phyloP scores from a whole-genome alignment of 2,329 filamentous ascomycete species.

The Penicillium polonicum region DNA sequence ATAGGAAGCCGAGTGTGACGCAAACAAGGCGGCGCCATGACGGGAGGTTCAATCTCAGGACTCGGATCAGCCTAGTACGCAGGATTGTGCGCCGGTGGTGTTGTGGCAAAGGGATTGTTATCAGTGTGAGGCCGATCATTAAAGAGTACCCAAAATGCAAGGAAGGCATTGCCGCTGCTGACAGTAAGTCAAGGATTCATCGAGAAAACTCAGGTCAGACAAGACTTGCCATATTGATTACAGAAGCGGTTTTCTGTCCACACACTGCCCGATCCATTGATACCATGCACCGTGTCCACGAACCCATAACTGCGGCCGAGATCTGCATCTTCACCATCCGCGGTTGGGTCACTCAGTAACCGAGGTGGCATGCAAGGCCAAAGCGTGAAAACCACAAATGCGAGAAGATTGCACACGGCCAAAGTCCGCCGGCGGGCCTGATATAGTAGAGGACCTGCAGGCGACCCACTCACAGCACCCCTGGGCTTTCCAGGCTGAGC shows the following conservation, averaged over 20 bases:
- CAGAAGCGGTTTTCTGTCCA: conserved; percentile 73
- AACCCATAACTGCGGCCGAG: conserved; percentile 62
- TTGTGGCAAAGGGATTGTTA: conserved; percentile 61
- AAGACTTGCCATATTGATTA: conserved; percentile 66
- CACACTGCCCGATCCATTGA: conserved; percentile 62
- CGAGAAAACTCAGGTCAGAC: neutral
- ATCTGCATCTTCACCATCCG: conserved; percentile 55
- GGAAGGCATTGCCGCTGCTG: conserved; percentile 67
- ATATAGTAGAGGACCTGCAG: conserved; percentile 54
- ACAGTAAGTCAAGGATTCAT: neutral
- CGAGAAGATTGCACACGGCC: conserved; percentile 59
- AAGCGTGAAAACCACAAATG: conserved; percentile 58
- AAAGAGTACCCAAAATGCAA: conserved; percentile 75
- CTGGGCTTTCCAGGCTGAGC: conserved; percentile 39
- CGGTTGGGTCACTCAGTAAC: conserved; percentile 54
- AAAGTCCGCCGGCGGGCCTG: conserved; percentile 57
- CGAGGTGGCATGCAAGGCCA: conserved; percentile 64
- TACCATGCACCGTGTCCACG: conserved; percentile 59
- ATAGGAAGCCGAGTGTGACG: conserved; percentile 57
- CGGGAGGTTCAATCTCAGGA: conserved; percentile 42
- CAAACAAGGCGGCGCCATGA: conserved; percentile 54
- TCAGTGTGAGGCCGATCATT: conserved; percentile 68
- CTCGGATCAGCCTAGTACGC: conserved; percentile 33
- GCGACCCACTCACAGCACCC: conserved; percentile 40
- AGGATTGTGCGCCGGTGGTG: conserved; percentile 48